phyloP scores from a whole-genome alignment of 2,329 filamentous ascomycete species.

The Trichoderma polysporum region DNA sequence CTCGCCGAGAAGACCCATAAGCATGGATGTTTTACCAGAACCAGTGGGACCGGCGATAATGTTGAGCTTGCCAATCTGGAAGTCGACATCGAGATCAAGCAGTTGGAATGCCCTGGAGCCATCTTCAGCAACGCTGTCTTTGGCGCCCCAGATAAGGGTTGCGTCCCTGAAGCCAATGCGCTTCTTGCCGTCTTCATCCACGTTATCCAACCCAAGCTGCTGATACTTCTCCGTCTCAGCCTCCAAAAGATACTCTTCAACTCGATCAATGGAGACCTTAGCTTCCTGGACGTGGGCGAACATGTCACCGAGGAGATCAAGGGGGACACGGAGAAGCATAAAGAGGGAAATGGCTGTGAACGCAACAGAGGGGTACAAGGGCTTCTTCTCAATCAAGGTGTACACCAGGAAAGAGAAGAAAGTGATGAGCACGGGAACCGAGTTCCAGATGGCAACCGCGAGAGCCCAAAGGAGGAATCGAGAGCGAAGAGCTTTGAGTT shows the following conservation, averaged over 20 bases:
- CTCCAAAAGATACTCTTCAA: conserved; percentile 89
- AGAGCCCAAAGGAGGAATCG: conserved; percentile 89
- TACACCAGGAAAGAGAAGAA: conserved; percentile 96
- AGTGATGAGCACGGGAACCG: conserved; percentile 90
- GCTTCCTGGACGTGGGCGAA: conserved; percentile 96
- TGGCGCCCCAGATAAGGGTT: conserved; percentile 85
- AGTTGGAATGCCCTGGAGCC: conserved; percentile 76
- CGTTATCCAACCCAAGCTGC: conserved; percentile 71
- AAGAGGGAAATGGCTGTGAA: conserved; percentile 97
- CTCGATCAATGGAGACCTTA: conserved; percentile 93
- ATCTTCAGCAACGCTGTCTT: conserved; percentile 59
- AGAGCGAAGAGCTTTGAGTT: conserved; percentile 74
- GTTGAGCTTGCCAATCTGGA: conserved; percentile 83
- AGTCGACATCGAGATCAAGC: conserved; percentile 79
- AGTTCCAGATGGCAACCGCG: conserved; percentile 95
- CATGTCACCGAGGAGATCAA: conserved; percentile 98
- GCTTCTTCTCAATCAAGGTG: conserved; percentile 85
- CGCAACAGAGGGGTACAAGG: conserved; percentile 84
- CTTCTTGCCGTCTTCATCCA: conserved; percentile 66
- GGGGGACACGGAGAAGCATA: conserved; percentile 84
- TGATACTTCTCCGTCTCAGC: conserved; percentile 95
- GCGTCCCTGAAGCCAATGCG: conserved; percentile 83
- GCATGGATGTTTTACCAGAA: conserved; percentile 89
- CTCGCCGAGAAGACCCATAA: conserved; percentile 95
- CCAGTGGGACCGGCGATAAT: conserved; percentile 92